Conservation (phyloP, 73 alveolate genomes). For the Paraurostyla sp. region DNA sequence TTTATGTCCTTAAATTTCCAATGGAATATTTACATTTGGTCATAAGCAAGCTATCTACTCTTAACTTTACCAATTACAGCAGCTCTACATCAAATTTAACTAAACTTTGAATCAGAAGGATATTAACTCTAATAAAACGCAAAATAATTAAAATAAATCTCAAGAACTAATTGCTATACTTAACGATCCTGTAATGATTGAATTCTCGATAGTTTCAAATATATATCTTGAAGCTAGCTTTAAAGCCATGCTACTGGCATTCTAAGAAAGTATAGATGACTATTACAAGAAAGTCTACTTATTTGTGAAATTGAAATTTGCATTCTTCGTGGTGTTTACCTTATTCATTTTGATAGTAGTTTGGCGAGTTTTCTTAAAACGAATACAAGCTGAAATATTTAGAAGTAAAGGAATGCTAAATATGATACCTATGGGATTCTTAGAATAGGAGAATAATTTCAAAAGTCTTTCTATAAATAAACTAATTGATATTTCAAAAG, state of each 20-base stretch:
- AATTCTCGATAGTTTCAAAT: neutral
- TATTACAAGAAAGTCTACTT: neutral
- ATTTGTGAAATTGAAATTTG: neutral
- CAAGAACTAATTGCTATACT: too few species aligned
- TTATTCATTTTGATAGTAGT: neutral
- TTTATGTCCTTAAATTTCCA: neutral
- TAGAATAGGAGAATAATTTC: constrained; percentile 14
- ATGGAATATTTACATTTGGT: constrained; percentile 21
- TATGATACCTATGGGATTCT: constrained; percentile 49
- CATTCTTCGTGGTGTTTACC: constrained; percentile 8
- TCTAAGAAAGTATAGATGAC: neutral
- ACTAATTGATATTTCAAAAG: constrained; percentile 2
- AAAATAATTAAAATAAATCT: too few species aligned
- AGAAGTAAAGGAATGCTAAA: constrained; percentile 59
- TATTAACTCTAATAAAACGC: neutral
- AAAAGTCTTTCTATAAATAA: constrained; percentile 48
- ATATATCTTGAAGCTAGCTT: neutral
- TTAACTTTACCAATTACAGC: neutral
- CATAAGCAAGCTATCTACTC: neutral
- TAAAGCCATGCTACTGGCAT: neutral
- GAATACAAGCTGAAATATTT: constrained; percentile 30
- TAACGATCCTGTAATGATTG: neutral
- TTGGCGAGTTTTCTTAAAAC: constrained; percentile 33
- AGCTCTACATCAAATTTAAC: neutral
- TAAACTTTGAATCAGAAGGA: neutral